These are phyloP conservation scores for Teunomyces kruisii DNA, from an alignment of 805 yeast genomes.

Conservation along the genomic window DNA sequence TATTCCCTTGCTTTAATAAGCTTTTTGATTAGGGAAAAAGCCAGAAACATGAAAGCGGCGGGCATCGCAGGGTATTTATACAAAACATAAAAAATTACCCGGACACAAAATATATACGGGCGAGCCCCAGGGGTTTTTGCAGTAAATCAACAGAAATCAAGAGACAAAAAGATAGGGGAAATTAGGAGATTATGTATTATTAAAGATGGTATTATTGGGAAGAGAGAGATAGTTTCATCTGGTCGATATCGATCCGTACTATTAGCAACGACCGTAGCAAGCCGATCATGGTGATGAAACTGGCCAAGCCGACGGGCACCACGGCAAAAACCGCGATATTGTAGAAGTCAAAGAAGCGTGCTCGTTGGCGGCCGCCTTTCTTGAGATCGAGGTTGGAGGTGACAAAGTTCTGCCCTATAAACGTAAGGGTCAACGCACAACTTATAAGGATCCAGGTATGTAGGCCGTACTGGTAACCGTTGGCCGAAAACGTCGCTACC, in stretches of 20 bases:
- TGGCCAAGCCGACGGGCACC: constrained; percentile 95
- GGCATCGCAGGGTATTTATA: constrained; percentile 9
- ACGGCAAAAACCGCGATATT: constrained; percentile 94
- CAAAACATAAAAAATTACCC: constrained; percentile 1
- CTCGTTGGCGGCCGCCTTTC: constrained; percentile 37
- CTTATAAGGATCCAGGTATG: constrained; percentile 94
- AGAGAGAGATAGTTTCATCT: not conserved
- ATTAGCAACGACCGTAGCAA: constrained; percentile 73
- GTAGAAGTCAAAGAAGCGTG: constrained; percentile 80
- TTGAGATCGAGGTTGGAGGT: constrained; percentile 69
- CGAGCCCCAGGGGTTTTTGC: not conserved
- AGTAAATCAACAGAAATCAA: not conserved
- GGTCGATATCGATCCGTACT: constrained; percentile 60
- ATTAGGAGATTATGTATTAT: not conserved
- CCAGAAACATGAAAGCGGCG: constrained; percentile 3
- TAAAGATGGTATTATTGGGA: not conserved
- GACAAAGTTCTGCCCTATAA: constrained; percentile 82
- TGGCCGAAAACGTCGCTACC: constrained; percentile 61
- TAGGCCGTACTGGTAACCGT: constrained; percentile 67
- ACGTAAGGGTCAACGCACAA: constrained; percentile 75
- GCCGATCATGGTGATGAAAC: constrained; percentile 89
- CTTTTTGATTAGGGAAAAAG: constrained; percentile 56
- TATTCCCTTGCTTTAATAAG: constrained; percentile 48
- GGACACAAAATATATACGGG: not conserved
- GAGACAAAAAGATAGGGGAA: no score